Percentiles rank a stretch among this genome's conserved stretches.
These are phyloP conservation scores for Globisporangium viniferum DNA, from an alignment of 352 stramenopile species.

Conservation along the genomic window DNA sequence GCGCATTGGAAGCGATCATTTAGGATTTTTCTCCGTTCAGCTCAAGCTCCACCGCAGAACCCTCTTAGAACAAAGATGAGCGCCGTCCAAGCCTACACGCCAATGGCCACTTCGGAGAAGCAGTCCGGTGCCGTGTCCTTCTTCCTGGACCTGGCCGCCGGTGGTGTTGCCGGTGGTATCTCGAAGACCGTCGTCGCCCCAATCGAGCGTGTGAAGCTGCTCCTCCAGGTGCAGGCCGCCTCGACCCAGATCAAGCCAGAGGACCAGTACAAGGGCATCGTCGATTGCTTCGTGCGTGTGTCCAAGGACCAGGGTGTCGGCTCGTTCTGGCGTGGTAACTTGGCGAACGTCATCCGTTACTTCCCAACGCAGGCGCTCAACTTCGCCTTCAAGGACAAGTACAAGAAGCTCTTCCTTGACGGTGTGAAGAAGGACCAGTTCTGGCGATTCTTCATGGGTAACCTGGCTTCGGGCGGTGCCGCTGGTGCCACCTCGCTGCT, in stretches of 20 bases:
- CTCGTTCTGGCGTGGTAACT: constrained; percentile 91
- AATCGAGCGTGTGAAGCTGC: constrained; percentile 91
- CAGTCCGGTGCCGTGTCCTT: constrained; percentile 53
- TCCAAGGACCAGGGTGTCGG: constrained; percentile 84
- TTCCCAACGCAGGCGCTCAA: constrained; percentile 92
- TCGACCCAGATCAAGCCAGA: constrained; percentile 90
- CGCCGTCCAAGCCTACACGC: constrained; percentile 74
- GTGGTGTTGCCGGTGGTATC: constrained; percentile 84
- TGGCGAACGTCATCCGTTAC: constrained; percentile 92
- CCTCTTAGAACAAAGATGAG: constrained; percentile 67
- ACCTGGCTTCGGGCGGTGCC: constrained; percentile 97
- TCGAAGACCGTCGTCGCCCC: constrained; percentile 90
- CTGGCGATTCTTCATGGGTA: constrained; percentile 97
- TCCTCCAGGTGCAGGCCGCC: constrained; percentile 89
- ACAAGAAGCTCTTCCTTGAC: constrained; percentile 88
- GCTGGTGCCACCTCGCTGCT: constrained; percentile 95
- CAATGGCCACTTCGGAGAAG: constrained; percentile 74
- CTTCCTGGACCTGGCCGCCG: constrained; percentile 79
- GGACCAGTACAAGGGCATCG: constrained; percentile 91
- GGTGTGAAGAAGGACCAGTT: constrained; percentile 96
- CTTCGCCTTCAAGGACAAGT: constrained; percentile 94
- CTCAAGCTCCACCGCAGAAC: constrained; percentile 54
- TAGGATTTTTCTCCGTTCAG: constrained; percentile 82
- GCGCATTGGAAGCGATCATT: constrained; percentile 35
- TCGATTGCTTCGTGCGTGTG: constrained; percentile 90